A percentile compares a stretch with the other conserved stretches of the same genome.
Conservation (phyloP, 2,329 filamentous ascomycete genomes). For the Beauveria australis region DNA sequence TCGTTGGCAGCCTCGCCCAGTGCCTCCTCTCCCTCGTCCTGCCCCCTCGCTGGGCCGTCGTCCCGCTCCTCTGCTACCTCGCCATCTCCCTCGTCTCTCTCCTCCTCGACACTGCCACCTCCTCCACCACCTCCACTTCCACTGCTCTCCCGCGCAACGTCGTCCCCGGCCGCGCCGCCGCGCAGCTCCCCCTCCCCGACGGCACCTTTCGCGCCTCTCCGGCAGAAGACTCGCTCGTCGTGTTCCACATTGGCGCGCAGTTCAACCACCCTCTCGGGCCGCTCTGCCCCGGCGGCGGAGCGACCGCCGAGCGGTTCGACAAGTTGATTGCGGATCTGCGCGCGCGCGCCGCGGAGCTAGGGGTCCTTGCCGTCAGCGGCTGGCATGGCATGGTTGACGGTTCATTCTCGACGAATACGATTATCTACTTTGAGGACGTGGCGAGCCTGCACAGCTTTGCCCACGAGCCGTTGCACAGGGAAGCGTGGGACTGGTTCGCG, state of each 20-base stretch:
- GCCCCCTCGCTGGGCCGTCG: conserved; percentile 25
- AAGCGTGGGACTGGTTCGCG: conserved; percentile 43
- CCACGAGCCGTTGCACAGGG: conserved; percentile 37
- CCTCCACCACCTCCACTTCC: conserved; percentile 16
- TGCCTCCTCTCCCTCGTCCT: conserved; percentile 24
- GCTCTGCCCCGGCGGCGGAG: conserved; percentile 34
- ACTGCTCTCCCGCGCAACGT: conserved; percentile 14
- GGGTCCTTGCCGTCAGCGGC: conserved; percentile 35
- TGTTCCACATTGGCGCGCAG: conserved; percentile 38
- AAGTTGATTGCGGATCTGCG: conserved; percentile 29
- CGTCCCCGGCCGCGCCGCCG: conserved; percentile 25
- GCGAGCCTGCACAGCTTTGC: conserved; percentile 45
- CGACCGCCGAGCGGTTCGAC: conserved; percentile 30
- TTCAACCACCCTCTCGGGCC: conserved; percentile 42
- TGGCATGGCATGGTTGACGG: conserved; percentile 31
- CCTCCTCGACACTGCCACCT: conserved; percentile 19
- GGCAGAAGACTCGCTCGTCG: conserved; percentile 25
- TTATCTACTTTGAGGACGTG: conserved; percentile 43
- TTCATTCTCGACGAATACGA: conserved; percentile 32
- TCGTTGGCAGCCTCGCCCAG: conserved; percentile 28
- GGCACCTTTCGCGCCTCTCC: conserved; percentile 22
- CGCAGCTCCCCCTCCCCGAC: conserved; percentile 22
- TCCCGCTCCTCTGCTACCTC: conserved; percentile 18
- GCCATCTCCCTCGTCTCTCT: conserved; percentile 18
- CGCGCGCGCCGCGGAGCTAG: conserved; percentile 32